Conservation (phyloP, 345 rosid species). For the Mangifera indica region DNA sequence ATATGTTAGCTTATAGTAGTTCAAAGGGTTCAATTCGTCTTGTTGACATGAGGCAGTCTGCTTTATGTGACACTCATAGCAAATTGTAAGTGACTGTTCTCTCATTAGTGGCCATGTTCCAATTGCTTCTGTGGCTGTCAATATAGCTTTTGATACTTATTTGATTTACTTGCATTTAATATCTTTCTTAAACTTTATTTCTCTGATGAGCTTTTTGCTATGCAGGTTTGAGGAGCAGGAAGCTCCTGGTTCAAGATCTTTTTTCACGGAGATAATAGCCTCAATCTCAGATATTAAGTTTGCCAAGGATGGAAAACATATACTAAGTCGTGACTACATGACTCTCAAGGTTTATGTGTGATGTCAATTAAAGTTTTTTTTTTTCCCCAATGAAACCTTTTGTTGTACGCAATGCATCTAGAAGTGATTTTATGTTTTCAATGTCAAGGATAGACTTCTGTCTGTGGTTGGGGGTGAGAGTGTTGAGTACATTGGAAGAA, state of each 20-base stretch:
- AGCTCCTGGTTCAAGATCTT: slow-evolving; percentile 71
- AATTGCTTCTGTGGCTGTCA: neutral
- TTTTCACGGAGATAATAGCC: slow-evolving; percentile 94
- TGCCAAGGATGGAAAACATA: slow-evolving; percentile 72
- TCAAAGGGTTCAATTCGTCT: slow-evolving; percentile 97
- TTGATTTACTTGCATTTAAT: slow-evolving; percentile 1
- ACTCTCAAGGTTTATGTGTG: slow-evolving; percentile 69
- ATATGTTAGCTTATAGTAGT: slow-evolving; percentile 94
- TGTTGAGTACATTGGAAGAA: neutral
- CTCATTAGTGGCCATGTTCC: neutral
- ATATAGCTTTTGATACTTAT: neutral
- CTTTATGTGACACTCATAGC: slow-evolving; percentile 88
- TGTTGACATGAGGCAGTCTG: slow-evolving; percentile 94
- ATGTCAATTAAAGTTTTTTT: neutral
- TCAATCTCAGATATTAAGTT: slow-evolving; percentile 90
- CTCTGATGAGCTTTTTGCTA: neutral
- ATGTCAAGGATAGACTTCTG: neutral
- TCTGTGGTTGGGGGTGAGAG: neutral
- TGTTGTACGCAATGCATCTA: neutral
- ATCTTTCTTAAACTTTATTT: neutral
- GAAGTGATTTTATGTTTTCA: neutral
- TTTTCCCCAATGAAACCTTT: neutral
- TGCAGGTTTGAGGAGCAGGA: slow-evolving; percentile 87
- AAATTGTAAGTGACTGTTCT: slow-evolving; percentile 64
- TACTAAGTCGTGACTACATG: slow-evolving; percentile 96